Percentiles rank a stretch among this genome's conserved stretches.
Conservation (phyloP, 768 basidiomycete species). For the Mycena kentingensis region DNA sequence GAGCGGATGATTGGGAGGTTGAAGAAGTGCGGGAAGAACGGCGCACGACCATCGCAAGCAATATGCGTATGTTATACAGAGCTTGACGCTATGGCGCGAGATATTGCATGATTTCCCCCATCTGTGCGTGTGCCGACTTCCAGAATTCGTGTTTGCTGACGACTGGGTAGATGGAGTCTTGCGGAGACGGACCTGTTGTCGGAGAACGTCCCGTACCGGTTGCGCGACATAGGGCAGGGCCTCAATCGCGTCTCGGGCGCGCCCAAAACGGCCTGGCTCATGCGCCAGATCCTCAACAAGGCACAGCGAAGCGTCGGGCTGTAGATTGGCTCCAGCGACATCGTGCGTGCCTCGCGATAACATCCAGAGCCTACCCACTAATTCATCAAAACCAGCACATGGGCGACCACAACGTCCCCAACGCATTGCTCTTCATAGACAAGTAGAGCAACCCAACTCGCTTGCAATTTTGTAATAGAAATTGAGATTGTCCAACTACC, state of each 20-base stretch:
- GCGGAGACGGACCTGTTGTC: conserved; percentile 83
- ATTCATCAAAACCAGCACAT: too few species aligned
- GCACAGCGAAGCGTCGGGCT: conserved; percentile 79
- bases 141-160: too few species aligned
- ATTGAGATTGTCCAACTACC: too few species aligned
- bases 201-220: conserved; percentile 70
- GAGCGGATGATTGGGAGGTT: conserved; percentile 80
- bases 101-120: conserved; percentile 91
- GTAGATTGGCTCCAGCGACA: conserved; percentile 86
- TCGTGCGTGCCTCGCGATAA: conserved; percentile 30
- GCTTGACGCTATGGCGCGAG: conserved; percentile 84
- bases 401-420: conserved; percentile 86
- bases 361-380: conserved; percentile 1
- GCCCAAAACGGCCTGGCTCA: conserved; percentile 87
- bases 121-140: conserved; percentile 63
- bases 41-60: conserved; percentile 86
- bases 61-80: conserved; percentile 84
- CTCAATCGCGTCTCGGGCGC: conserved; percentile 85
- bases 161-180: conserved; percentile 41
- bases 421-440: conserved; percentile 87
- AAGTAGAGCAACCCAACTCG: conserved; percentile 93
- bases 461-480: too few species aligned
- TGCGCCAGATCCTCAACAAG: conserved; percentile 84
- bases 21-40: conserved; percentile 75
- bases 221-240: conserved; percentile 90